Conservation (phyloP, 345 rosid genomes). For the Mangifera indica region DNA sequence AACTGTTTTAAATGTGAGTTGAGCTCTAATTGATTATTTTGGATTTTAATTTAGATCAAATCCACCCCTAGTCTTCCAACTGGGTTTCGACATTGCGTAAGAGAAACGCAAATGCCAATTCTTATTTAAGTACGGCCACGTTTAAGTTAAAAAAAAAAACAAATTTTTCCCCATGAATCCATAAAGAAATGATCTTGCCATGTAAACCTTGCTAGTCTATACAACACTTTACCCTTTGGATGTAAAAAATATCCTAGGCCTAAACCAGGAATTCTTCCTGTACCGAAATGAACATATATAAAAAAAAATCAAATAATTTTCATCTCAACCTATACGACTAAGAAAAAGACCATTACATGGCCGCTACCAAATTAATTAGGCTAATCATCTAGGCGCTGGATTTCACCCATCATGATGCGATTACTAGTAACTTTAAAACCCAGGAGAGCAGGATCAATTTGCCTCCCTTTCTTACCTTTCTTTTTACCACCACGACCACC, state of each 20-base stretch:
- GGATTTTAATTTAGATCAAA: too few relatives aligned
- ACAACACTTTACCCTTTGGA: constrained; percentile 16
- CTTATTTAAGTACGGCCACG: background rate
- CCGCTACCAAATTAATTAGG: constrained; percentile 4
- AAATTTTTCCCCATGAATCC: background rate
- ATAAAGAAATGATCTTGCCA: constrained; percentile 3
- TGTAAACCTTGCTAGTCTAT: constrained; percentile 18
- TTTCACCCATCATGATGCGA: constrained; percentile 93
- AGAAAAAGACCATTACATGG: constrained; percentile 16
- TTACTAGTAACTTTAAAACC: constrained; percentile 93
- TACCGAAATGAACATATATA: background rate
- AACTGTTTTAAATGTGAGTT: too few relatives aligned
- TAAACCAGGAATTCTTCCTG: background rate
- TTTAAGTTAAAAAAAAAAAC: background rate
- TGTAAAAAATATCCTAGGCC: constrained; percentile 1
- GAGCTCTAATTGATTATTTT: too few relatives aligned
- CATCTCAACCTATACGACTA: constrained; percentile 32
- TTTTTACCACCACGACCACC: constrained; percentile 56
- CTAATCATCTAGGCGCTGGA: constrained; percentile 67
- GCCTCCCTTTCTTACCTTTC: constrained; percentile 92
- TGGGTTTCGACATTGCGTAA: background rate
- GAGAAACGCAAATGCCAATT: background rate
- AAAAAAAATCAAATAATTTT: background rate
- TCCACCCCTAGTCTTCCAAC: too few relatives aligned
- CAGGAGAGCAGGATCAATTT: constrained; percentile 82